Percentiles rank a stretch among this genome's conserved stretches.
These are phyloP conservation scores for Trichosporon ovoides DNA, from an alignment of 1,284 basidiomycete genomes.

Conservation along the genomic window DNA sequence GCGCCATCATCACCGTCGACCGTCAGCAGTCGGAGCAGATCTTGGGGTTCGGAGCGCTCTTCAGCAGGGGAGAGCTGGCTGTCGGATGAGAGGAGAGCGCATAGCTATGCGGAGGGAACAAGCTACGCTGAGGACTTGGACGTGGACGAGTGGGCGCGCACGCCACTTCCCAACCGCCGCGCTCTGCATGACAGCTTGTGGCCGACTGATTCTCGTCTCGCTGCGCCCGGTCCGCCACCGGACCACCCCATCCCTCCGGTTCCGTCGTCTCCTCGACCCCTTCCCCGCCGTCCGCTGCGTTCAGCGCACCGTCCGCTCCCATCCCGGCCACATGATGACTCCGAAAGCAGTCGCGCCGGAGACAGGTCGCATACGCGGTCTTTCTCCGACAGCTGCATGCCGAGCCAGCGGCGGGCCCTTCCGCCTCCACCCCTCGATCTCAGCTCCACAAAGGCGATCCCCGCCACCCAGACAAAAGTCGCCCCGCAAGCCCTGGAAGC, in stretches of 20 bases:
- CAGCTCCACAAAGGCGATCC: background rate
- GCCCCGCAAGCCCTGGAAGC: background rate
- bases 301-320: background rate
- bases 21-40: no score
- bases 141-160: slow-evolving; percentile 1
- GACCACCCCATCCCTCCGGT: background rate
- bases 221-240: background rate
- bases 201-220: background rate
- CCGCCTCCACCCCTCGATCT: background rate
- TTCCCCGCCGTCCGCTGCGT: background rate
- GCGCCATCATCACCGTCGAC: background rate
- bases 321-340: no score
- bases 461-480: background rate
- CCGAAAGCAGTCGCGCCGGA: background rate
- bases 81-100: no score
- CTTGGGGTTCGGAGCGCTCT: no score
- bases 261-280: background rate
- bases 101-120: background rate
- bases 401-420: background rate
- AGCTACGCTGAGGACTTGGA: background rate
- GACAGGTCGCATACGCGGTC: background rate
- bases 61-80: no score
- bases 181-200: background rate
- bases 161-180: background rate
- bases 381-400: background rate